Evolutionary conservation across 192 early-diverging fungal species (phyloP).

Genomic region (Umbelopsis ramanniana): DNA sequence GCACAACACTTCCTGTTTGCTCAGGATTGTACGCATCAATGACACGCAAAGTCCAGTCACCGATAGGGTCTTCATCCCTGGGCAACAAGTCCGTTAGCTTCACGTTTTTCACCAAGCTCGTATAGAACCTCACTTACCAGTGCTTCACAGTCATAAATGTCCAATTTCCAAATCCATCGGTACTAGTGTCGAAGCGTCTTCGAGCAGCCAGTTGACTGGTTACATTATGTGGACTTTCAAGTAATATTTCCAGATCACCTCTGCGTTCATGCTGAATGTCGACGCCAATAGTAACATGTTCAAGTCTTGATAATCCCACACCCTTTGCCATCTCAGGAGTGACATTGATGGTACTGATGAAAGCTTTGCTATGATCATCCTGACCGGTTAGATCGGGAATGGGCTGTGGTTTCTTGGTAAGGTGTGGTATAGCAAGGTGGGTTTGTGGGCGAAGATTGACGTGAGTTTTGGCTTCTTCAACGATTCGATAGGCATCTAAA

Average conservation of each 20-base stretch:
- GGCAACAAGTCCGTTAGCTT: neutral
- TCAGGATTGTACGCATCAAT: slow-evolving; percentile 64
- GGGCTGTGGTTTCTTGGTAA: neutral
- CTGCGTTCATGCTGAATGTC: slow-evolving; percentile 79
- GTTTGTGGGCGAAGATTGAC: slow-evolving; percentile 70
- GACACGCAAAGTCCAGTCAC: slow-evolving; percentile 78
- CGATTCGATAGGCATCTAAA: slow-evolving; percentile 80
- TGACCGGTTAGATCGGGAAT: slow-evolving; percentile 27
- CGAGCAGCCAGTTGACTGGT: slow-evolving; percentile 68
- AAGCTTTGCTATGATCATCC: slow-evolving; percentile 15
- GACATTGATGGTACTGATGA: slow-evolving; percentile 36
- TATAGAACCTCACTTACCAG: slow-evolving; percentile 74
- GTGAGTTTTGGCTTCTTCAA: slow-evolving; percentile 77
- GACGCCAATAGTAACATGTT: slow-evolving; percentile 90
- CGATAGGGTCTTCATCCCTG: slow-evolving; percentile 89
- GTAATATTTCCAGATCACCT: slow-evolving; percentile 84
- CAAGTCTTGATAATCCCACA: slow-evolving; percentile 61
- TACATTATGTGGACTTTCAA: slow-evolving; percentile 75
- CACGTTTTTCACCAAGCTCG: neutral
- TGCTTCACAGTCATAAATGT: slow-evolving; percentile 96
- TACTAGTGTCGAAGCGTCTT: slow-evolving; percentile 67
- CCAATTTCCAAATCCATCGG: slow-evolving; percentile 81
- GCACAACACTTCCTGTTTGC: slow-evolving; percentile 56
- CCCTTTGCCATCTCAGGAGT: slow-evolving; percentile 50
- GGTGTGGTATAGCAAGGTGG: slow-evolving; percentile 43